Percentiles rank a stretch among this genome's conserved stretches.
These are phyloP conservation scores for Aspergillus ellipticus DNA, from an alignment of 495 filamentous ascomycete genomes.

Conservation along the genomic window DNA sequence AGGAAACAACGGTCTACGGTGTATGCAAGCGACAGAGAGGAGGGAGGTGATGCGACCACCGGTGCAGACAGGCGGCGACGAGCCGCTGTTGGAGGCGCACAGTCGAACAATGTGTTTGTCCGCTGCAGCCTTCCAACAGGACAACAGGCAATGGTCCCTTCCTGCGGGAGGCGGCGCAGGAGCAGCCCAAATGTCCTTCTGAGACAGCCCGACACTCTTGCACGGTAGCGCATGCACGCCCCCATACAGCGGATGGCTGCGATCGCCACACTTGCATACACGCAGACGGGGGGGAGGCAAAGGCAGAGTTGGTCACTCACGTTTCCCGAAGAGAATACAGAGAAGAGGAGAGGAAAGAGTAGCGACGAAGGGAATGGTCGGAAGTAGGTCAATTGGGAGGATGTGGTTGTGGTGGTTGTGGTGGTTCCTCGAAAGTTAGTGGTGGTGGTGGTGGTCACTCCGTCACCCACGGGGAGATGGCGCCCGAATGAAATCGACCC, in stretches of 20 bases:
- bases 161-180: constrained; percentile 25
- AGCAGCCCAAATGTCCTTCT: constrained; percentile 20
- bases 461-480: constrained; percentile 18
- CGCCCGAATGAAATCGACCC: constrained; percentile 14
- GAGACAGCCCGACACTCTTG: constrained; percentile 19
- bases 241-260: constrained; percentile 8
- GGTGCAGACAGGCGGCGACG: constrained; percentile 4
- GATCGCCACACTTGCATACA: constrained; percentile 10
- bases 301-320: constrained; percentile 10
- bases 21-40: constrained; percentile 17
- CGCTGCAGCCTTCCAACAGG: constrained; percentile 25
- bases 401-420: constrained; percentile 3
- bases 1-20: constrained; percentile 4
- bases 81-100: constrained; percentile 16
- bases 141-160: constrained; percentile 17
- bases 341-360: constrained; percentile 2
- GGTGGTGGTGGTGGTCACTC: not conserved
- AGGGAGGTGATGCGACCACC: constrained; percentile 6
- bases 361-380: constrained; percentile 5
- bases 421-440: not conserved
- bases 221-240: constrained; percentile 12
- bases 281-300: not conserved
- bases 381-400: constrained; percentile 10
- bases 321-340: not conserved
- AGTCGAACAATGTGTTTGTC: constrained; percentile 39